phyloP scores from a whole-genome alignment of 441 rosid species.

The Jatropha multifida region DNA sequence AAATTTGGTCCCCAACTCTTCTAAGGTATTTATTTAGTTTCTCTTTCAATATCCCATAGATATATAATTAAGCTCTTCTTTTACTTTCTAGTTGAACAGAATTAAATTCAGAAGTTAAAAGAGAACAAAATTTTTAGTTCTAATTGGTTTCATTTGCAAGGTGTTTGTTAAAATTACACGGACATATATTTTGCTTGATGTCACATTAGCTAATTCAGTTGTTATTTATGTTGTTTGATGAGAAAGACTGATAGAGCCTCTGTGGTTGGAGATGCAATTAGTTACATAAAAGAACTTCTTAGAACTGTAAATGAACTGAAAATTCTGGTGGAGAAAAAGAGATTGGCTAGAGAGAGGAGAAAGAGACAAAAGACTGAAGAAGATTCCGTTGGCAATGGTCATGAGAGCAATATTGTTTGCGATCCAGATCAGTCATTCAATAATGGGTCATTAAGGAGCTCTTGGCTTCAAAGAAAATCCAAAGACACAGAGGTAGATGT shows the following conservation, averaged over 20 bases:
- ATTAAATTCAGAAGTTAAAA: neutral
- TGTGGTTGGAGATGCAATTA: slow-evolving; percentile 72
- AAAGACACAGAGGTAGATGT: slow-evolving; percentile 85
- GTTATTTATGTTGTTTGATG: neutral
- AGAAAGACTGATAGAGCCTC: slow-evolving; percentile 78
- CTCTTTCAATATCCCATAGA: neutral
- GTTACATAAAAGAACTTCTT: slow-evolving; percentile 74
- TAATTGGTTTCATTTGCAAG: too few relatives aligned
- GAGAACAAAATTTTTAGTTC: too few relatives aligned
- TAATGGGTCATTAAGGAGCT: slow-evolving; percentile 59
- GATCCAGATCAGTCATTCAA: slow-evolving; percentile 53
- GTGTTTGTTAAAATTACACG: neutral
- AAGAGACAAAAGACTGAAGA: slow-evolving; percentile 55
- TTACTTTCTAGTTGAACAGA: neutral
- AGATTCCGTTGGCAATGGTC: slow-evolving; percentile 39
- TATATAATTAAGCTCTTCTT: neutral
- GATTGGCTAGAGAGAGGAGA: slow-evolving; percentile 55
- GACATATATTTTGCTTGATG: neutral
- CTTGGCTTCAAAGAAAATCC: slow-evolving; percentile 87
- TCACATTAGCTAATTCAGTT: neutral
- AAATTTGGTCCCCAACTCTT: slow-evolving; percentile 75
- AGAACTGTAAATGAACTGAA: slow-evolving; percentile 73
- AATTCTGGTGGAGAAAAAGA: slow-evolving; percentile 68
- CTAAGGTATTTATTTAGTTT: slow-evolving; percentile 47
- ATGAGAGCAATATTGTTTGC: slow-evolving; percentile 34